Conservation (phyloP, 1,284 basidiomycete genomes). For the Leccinum laetum region DNA sequence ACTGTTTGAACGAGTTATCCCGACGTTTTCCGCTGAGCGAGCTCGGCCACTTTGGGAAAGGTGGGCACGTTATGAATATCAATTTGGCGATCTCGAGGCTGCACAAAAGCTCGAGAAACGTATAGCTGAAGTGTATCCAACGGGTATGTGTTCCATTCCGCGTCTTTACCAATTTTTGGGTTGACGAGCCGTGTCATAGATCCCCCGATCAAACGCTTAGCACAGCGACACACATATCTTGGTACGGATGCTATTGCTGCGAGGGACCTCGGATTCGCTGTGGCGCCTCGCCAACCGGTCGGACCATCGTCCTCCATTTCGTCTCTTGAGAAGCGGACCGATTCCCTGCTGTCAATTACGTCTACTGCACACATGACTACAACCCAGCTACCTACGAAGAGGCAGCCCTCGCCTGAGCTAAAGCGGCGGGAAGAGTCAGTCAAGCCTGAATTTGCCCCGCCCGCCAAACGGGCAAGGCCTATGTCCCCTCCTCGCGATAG, state of each 20-base stretch:
- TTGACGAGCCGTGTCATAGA: constrained; percentile 45
- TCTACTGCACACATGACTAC: constrained; percentile 30
- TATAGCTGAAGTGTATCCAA: constrained; percentile 85
- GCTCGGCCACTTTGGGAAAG: constrained; percentile 92
- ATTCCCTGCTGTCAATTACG: constrained; percentile 47
- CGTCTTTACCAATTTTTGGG: background rate
- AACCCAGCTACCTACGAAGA: constrained; percentile 20
- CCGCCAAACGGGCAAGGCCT: constrained; percentile 53
- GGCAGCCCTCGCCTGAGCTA: constrained; percentile 35
- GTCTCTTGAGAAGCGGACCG: constrained; percentile 43
- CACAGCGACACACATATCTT: constrained; percentile 87
- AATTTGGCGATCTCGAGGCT: constrained; percentile 91
- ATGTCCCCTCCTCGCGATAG: constrained; percentile 52
- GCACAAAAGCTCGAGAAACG: constrained; percentile 89
- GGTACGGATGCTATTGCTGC: constrained; percentile 88
- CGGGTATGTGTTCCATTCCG: constrained; percentile 47
- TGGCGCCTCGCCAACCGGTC: constrained; percentile 40
- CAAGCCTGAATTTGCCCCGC: constrained; percentile 43
- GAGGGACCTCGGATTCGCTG: constrained; percentile 82
- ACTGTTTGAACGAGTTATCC: constrained; percentile 88
- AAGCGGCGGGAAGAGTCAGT: constrained; percentile 45
- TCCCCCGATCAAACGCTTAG: constrained; percentile 89
- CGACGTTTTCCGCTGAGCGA: constrained; percentile 76
- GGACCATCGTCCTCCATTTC: constrained; percentile 26
- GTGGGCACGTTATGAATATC: constrained; percentile 96